Conservation (phyloP, 129 eudicot genomes). For the Oenanthe sinensis region DNA sequence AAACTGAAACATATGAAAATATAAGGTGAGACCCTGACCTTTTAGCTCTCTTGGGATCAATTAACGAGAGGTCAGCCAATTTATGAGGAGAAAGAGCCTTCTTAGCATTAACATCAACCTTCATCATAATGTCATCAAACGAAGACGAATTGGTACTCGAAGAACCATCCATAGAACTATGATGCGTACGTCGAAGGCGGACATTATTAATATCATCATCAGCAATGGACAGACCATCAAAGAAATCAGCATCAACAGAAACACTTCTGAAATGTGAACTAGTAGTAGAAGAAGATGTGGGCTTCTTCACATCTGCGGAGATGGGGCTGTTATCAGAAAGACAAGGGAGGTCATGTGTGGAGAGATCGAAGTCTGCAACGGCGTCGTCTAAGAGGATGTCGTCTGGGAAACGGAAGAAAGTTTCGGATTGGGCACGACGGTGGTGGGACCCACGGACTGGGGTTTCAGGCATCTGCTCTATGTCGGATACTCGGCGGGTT, state of each 20-base stretch:
- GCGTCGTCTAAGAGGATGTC: conserved; percentile 66
- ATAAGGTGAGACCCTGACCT: conserved; percentile 30
- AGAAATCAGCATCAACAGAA: conserved; percentile 84
- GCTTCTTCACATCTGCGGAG: conserved; percentile 19
- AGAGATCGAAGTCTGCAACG: conserved; percentile 53
- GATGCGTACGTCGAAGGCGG: conserved; percentile 34
- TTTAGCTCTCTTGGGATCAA: conserved; percentile 88
- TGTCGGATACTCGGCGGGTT: conserved; percentile 17
- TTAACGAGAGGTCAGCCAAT: conserved; percentile 73
- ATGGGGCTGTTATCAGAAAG: conserved; percentile 16
- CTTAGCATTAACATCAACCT: conserved; percentile 38
- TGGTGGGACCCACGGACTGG: conserved; percentile 56
- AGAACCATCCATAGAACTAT: conserved; percentile 61
- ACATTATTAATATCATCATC: conserved; percentile 6
- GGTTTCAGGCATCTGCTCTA: conserved; percentile 55
- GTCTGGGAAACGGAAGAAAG: conserved; percentile 74
- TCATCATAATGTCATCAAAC: conserved; percentile 32
- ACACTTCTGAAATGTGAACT: conserved; percentile 49
- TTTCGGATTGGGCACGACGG: conserved; percentile 89
- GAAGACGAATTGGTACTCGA: conserved; percentile 31
- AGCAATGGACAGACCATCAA: conserved; percentile 53
- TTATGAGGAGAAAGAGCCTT: conserved; percentile 71
- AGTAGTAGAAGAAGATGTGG: conserved; percentile 11
- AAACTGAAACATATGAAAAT: background rate
- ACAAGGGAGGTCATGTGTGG: conserved; percentile 32